Conservation (phyloP, 768 basidiomycete genomes). For the Panellus pusillus region DNA sequence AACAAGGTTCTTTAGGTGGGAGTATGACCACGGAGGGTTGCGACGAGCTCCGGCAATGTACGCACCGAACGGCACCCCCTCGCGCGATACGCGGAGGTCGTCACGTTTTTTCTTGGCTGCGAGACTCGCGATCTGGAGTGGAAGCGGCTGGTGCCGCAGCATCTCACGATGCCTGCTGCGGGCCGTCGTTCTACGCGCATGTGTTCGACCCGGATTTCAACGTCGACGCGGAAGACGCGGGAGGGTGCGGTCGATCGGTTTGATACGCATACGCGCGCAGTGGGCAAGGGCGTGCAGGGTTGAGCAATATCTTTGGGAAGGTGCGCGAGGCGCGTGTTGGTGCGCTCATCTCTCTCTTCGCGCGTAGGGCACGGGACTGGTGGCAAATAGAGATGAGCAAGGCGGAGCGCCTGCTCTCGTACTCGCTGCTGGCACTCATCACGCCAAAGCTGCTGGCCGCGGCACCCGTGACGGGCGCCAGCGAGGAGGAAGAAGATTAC, state of each 20-base stretch:
- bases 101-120: constrained; percentile 77
- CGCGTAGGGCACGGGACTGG: background rate
- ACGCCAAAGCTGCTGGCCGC: constrained; percentile 64
- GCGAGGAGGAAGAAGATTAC: constrained; percentile 48
- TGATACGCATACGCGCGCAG: constrained; percentile 60
- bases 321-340: constrained; percentile 70
- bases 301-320: constrained; percentile 61
- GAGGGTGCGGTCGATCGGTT: constrained; percentile 60
- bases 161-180: constrained; percentile 61
- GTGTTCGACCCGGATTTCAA: constrained; percentile 88
- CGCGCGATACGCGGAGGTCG: constrained; percentile 73
- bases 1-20: constrained; percentile 12
- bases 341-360: constrained; percentile 29
- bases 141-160: constrained; percentile 60
- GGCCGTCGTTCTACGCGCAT: constrained; percentile 74
- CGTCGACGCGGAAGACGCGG: constrained; percentile 71
- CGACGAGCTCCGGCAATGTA: too few relatives aligned
- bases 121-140: constrained; percentile 78
- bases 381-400: constrained; percentile 67
- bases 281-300: constrained; percentile 67
- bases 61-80: constrained; percentile 63
- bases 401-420: constrained; percentile 71
- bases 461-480: constrained; percentile 45
- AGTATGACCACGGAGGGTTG: constrained; percentile 2
- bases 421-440: constrained; percentile 71